These are phyloP conservation scores for Phytophthora pistaciae DNA, from an alignment of 352 stramenopile species.

Conservation along the genomic window DNA sequence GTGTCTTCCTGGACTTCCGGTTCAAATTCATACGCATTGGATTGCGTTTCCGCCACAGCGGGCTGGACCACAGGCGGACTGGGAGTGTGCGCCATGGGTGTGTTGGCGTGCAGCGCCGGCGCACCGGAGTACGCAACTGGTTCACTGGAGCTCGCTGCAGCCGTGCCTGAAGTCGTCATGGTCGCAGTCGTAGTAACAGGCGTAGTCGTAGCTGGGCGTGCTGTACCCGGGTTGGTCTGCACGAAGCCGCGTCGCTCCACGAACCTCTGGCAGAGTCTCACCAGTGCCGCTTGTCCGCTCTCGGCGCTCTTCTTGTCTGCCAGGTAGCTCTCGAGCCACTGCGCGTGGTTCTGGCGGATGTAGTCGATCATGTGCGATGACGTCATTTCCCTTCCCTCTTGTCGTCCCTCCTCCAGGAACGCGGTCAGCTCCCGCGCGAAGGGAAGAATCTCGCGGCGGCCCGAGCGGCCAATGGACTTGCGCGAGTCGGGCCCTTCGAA, in stretches of 20 bases:
- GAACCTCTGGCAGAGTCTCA: slow-evolving; percentile 49
- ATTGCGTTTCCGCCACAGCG: background rate
- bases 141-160: background rate
- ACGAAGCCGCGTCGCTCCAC: slow-evolving; percentile 47
- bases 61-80: background rate
- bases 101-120: background rate
- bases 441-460: slow-evolving; percentile 45
- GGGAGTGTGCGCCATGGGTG: background rate
- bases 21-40: slow-evolving; percentile 11
- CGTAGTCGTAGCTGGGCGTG: background rate
- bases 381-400: slow-evolving; percentile 39
- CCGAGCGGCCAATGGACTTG: slow-evolving; percentile 54
- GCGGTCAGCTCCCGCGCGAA: slow-evolving; percentile 41
- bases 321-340: slow-evolving; percentile 49
- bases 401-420: slow-evolving; percentile 39
- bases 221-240: background rate
- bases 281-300: slow-evolving; percentile 51
- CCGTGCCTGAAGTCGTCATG: slow-evolving; percentile 1
- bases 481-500: slow-evolving; percentile 46
- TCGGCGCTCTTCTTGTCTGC: slow-evolving; percentile 51
- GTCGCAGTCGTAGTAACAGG: background rate
- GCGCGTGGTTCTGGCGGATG: slow-evolving; percentile 41
- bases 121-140: background rate
- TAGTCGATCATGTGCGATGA: slow-evolving; percentile 57
- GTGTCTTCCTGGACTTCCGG: slow-evolving; percentile 24